Conservation (phyloP, 371 early-diverging fungal genomes). For the Haplosporangium sp. region DNA sequence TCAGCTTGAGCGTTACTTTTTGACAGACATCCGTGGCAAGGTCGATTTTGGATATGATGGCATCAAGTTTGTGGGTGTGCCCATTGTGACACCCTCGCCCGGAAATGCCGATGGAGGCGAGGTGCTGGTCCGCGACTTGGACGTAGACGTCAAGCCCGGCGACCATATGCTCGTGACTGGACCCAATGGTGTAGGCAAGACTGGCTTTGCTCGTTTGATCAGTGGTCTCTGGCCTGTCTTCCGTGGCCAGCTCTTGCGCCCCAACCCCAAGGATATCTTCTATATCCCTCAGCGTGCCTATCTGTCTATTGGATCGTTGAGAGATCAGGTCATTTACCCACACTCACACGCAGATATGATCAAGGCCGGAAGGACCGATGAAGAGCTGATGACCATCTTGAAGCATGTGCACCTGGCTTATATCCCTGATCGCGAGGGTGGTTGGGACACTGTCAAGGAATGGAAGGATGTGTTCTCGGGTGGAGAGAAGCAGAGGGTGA, state of each 20-base stretch:
- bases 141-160: conserved; percentile 71
- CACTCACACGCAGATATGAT: conserved; percentile 84
- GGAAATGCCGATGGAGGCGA: conserved; percentile 74
- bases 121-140: conserved; percentile 68
- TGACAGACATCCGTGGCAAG: conserved; percentile 68
- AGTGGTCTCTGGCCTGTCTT: conserved; percentile 91
- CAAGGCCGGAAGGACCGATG: conserved; percentile 79
- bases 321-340: conserved; percentile 93
- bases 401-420: conserved; percentile 76
- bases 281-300: conserved; percentile 94
- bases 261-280: conserved; percentile 75
- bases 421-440: conserved; percentile 87
- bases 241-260: conserved; percentile 78
- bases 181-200: conserved; percentile 88
- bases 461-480: conserved; percentile 94
- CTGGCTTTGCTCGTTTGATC: conserved; percentile 83
- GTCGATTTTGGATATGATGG: conserved; percentile 60
- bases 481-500: conserved; percentile 91
- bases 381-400: conserved; percentile 78
- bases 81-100: conserved; percentile 75
- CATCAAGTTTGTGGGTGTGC: conserved; percentile 71
- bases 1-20: conserved; percentile 52
- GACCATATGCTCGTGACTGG: conserved; percentile 80
- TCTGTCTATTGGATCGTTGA: conserved; percentile 83
- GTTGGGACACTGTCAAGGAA: conserved; percentile 89